phyloP scores from a whole-genome alignment of 768 basidiomycete genomes.

The Lentinula sp. region DNA sequence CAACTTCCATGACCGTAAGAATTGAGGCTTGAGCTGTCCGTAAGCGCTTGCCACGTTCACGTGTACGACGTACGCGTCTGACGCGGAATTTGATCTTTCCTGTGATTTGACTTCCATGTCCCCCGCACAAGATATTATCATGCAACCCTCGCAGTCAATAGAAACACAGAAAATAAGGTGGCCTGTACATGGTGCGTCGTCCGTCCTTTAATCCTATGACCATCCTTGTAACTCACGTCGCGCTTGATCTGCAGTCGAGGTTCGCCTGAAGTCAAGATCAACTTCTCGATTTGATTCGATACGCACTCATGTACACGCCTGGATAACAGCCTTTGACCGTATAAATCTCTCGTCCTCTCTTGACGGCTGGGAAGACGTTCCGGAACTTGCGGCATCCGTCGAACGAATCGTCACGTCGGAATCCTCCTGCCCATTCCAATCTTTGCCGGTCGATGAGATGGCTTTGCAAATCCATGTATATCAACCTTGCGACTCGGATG shows the following conservation, averaged over 20 bases:
- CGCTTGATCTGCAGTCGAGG: conserved; percentile 57
- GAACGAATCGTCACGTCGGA: conserved; percentile 74
- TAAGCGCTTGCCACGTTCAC: not conserved
- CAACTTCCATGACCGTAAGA: not conserved
- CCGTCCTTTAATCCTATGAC: not conserved
- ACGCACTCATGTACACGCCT: conserved; percentile 54
- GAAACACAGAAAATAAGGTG: conserved; percentile 27
- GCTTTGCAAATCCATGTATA: conserved; percentile 84
- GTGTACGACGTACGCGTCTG: not conserved
- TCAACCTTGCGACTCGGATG: conserved; percentile 63
- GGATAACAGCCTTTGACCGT: conserved; percentile 50
- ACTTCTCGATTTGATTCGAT: conserved; percentile 75
- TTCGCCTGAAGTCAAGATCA: conserved; percentile 62
- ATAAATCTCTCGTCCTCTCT: conserved; percentile 67
- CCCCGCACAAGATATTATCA: conserved; percentile 17
- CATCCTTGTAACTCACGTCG: not conserved
- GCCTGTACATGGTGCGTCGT: conserved; percentile 57
- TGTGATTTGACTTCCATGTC: not conserved
- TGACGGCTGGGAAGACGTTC: conserved; percentile 74
- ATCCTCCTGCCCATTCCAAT: conserved; percentile 50
- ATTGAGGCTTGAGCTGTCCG: too few species aligned
- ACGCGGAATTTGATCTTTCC: not conserved
- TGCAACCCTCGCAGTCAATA: conserved; percentile 14
- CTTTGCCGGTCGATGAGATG: conserved; percentile 51
- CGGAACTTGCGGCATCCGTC: conserved; percentile 65